Conservation (phyloP, 306 rosid species). For the Malus fusca region DNA sequence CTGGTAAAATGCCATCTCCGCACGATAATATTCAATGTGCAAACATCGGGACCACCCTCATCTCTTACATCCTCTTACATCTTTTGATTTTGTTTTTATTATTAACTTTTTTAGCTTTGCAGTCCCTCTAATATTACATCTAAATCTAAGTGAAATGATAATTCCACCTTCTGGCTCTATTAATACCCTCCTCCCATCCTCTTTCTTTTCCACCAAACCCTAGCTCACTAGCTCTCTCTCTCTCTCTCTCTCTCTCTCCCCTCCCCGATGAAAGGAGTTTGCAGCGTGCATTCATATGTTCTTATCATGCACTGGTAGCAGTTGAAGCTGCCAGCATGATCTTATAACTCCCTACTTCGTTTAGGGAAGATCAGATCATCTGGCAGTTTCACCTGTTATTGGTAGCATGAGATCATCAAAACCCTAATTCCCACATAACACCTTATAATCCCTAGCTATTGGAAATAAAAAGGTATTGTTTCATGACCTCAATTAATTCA, state of each 20-base stretch:
- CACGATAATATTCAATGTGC: constrained; percentile 89
- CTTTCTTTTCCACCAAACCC: constrained; percentile 59
- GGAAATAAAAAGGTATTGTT: neutral
- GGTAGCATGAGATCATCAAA: constrained; percentile 34
- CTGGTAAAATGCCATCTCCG: constrained; percentile 25
- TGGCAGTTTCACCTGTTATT: constrained; percentile 97
- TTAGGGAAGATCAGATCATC: constrained; percentile 93
- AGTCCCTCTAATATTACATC: constrained; percentile 23
- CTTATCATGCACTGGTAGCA: constrained; percentile 41
- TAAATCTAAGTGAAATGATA: neutral
- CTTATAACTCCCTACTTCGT: constrained; percentile 58
- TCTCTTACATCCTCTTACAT: neutral
- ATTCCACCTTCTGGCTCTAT: constrained; percentile 31
- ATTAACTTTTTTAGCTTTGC: constrained; percentile 17
- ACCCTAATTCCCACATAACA: constrained; percentile 17
- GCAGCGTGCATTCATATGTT: neutral
- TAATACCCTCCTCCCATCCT: constrained; percentile 27
- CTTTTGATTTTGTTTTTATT: constrained; percentile 21
- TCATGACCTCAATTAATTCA: neutral
- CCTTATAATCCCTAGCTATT: neutral
- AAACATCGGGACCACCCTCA: constrained; percentile 62
- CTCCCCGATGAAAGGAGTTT: neutral
- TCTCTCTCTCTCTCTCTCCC: too few species aligned
- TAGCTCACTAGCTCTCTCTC: constrained; percentile 17
- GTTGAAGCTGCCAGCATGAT: constrained; percentile 99